Conservation (phyloP, 2,329 filamentous ascomycete genomes). For the Fusarium sp. region DNA sequence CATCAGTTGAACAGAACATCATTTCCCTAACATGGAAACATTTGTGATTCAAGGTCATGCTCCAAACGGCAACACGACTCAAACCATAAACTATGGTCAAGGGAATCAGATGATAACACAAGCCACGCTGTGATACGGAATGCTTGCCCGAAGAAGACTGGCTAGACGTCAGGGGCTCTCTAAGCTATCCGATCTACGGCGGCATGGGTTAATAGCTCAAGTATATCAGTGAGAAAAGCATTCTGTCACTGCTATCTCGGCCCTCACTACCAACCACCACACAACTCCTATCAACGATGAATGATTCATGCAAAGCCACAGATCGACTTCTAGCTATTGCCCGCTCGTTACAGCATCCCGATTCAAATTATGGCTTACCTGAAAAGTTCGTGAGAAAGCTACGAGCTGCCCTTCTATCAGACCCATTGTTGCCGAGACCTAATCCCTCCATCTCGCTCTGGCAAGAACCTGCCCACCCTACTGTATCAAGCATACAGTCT, state of each 20-base stretch:
- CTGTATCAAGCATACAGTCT: not conserved
- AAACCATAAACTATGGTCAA: not conserved
- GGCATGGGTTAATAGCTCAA: not conserved
- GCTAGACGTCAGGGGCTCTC: fast-evolving
- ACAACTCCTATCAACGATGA: not conserved
- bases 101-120: not conserved
- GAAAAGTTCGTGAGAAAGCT: not conserved
- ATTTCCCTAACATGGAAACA: not conserved
- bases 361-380: not conserved
- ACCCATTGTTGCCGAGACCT: not conserved
- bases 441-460: not conserved
- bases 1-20: fast-evolving
- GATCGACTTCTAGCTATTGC: not conserved
- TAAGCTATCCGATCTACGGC: not conserved
- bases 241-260: not conserved
- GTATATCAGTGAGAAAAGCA: not conserved
- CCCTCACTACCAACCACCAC: fast-evolving
- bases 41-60: not conserved
- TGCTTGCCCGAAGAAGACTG: not conserved
- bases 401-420: not conserved
- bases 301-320: not conserved
- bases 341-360: not conserved
- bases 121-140: fast-evolving
- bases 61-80: fast-evolving
- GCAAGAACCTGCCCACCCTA: not conserved